Conservation (phyloP, 2,329 filamentous ascomycete genomes). For the Paecilomyces niveus region DNA sequence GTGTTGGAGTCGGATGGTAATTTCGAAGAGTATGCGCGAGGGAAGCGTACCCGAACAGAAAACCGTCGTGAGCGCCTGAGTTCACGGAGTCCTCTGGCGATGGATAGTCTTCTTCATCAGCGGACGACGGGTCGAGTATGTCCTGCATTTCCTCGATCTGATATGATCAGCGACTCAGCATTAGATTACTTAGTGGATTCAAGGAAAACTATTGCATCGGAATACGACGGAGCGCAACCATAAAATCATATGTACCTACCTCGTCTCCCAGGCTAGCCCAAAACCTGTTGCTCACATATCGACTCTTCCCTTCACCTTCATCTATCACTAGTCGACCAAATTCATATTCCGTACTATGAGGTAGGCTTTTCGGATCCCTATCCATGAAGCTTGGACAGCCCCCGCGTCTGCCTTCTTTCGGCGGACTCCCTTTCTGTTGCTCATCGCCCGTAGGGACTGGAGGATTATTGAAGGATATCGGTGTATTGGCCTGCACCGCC, state of each 20-base stretch:
- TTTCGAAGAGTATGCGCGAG: conserved; percentile 48
- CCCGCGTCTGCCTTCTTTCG: conserved; percentile 5
- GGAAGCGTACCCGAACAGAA: conserved; percentile 55
- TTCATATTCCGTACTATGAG: conserved; percentile 32
- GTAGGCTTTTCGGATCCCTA: conserved; percentile 15
- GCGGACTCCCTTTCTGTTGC: neutral
- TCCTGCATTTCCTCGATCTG: conserved; percentile 57
- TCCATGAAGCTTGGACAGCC: conserved; percentile 3
- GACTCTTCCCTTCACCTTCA: conserved; percentile 52
- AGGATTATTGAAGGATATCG: conserved; percentile 5
- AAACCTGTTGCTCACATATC: conserved; percentile 57
- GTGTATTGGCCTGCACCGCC: conserved; percentile 16
- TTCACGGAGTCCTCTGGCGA: conserved; percentile 35
- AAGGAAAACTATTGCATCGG: neutral
- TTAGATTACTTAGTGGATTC: neutral
- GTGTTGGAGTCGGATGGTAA: conserved; percentile 48
- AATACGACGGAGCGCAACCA: neutral
- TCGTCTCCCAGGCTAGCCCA: conserved; percentile 57
- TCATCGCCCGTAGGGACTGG: conserved; percentile 5
- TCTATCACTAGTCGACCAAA: conserved; percentile 55
- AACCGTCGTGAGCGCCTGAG: conserved; percentile 48
- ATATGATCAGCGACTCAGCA: conserved; percentile 5
- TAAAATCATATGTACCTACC: conserved; percentile 25
- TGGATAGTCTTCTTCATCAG: conserved; percentile 49
- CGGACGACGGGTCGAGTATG: conserved; percentile 51